phyloP scores from a whole-genome alignment of 768 basidiomycete genomes.

The Termitomyces eurrhizus region DNA sequence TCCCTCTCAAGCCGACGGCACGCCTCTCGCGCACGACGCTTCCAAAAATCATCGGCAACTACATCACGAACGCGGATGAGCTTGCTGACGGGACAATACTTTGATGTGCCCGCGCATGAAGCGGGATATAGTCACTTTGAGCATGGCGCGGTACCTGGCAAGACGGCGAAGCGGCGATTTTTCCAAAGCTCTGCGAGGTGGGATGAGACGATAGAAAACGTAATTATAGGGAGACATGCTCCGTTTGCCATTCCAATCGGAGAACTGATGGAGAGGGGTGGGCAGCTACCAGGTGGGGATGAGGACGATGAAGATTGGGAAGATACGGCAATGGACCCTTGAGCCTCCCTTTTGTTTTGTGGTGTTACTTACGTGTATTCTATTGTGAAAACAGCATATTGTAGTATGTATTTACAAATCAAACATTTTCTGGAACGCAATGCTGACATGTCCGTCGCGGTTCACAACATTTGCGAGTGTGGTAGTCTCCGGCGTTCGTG shows the following conservation, averaged over 20 bases:
- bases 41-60: constrained; percentile 16
- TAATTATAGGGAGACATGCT: constrained; percentile 15
- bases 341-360: constrained; percentile 1
- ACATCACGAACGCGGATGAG: constrained; percentile 58
- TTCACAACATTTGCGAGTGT: constrained; percentile 62
- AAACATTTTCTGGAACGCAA: not conserved
- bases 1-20: constrained; percentile 30
- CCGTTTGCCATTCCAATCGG: constrained; percentile 12
- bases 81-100: constrained; percentile 57
- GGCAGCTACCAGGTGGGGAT: constrained; percentile 15
- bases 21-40: constrained; percentile 18
- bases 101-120: constrained; percentile 46
- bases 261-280: constrained; percentile 25
- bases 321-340: constrained; percentile 23
- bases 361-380: constrained; percentile 13
- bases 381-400: not conserved
- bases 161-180: constrained; percentile 47
- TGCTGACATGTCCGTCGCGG: not conserved
- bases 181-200: constrained; percentile 46
- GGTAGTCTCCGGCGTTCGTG: constrained; percentile 63
- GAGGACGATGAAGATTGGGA: constrained; percentile 26
- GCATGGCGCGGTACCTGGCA: constrained; percentile 34
- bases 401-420: not conserved
- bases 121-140: constrained; percentile 39
- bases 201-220: constrained; percentile 29